phyloP scores from a whole-genome alignment of 2,329 filamentous ascomycete species.

The Teratosphaeria gauchensis region DNA sequence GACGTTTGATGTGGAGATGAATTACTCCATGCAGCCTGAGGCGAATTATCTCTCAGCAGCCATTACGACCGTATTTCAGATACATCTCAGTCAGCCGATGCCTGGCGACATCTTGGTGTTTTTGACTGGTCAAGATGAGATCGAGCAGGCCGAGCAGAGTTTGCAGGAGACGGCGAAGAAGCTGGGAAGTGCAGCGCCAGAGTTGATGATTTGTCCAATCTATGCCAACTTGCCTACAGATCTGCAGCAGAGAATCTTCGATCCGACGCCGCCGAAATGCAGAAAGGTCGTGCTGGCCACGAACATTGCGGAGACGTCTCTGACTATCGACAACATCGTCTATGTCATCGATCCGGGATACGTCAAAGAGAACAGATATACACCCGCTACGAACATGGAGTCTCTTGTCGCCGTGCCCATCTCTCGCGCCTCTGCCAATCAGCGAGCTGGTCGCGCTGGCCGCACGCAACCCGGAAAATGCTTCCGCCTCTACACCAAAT shows the following conservation, averaged over 20 bases:
- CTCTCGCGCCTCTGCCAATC: constrained; percentile 84
- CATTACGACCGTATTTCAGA: constrained; percentile 89
- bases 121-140: constrained; percentile 91
- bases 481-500: constrained; percentile 88
- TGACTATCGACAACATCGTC: constrained; percentile 92
- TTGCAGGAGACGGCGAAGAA: constrained; percentile 80
- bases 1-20: constrained; percentile 80
- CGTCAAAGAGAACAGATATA: constrained; percentile 91
- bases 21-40: constrained; percentile 83
- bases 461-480: constrained; percentile 88
- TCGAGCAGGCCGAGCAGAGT: constrained; percentile 76
- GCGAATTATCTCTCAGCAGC: constrained; percentile 88
- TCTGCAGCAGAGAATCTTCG: constrained; percentile 86
- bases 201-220: constrained; percentile 84
- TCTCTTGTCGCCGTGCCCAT: constrained; percentile 84
- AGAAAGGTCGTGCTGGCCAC: constrained; percentile 90
- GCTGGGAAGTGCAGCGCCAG: constrained; percentile 71
- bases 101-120: constrained; percentile 86
- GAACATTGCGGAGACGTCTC: constrained; percentile 91
- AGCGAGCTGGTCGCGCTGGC: constrained; percentile 84
- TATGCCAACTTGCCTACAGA: constrained; percentile 91
- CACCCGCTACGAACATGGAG: constrained; percentile 84
- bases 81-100: constrained; percentile 73
- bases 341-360: constrained; percentile 95
- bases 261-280: constrained; percentile 74